Base-by-base conservation (phyloP, 1,284 basidiomycete species). In the Inonotus obliquus region DNA sequence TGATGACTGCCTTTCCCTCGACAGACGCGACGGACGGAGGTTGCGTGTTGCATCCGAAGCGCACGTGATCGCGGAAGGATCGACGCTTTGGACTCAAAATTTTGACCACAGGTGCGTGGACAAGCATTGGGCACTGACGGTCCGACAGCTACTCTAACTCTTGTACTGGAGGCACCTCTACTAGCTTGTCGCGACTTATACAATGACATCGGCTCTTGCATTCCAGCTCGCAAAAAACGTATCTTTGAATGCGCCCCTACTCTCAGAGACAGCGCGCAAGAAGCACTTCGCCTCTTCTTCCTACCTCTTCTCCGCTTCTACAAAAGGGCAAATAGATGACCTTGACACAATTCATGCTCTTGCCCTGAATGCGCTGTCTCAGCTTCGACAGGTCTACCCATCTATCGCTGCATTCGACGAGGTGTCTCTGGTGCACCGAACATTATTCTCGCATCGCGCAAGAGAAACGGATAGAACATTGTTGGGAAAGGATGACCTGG, bases 261-360 rank as follows among this genome's bases (percentile, higher is more conserved):
- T 95, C 32, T 84, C 85, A 27, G 89, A 91, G 66, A 80, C 84
- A 61, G 80, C 82, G 60, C 84, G 84, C 71, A 76, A 84, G 69
- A 82, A 83, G 74, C 71, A 82, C 38, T 75, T 79, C 7, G 80
- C 85, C 69, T 88, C 83, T 10, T 63, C 62, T 45, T 83, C 81
- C 0, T 99, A 98, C 78, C 85, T 99, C 57, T 99, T 98, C 75
- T 86, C 89, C 25, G 82, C 87, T 25, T 79, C 82, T 61, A 89
- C 94, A 62, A 92, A 94, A 13, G 84, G 89, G 64, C 77, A 85
- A 41, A 63, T 60, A 48, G 87, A 96, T 70, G 94, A 96, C 73
- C 79, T 96, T 63, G 91, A 95, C 71, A 86, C 95, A 14, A 85
- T 99, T 52, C 85, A 92, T 69, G 86, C 92, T 0, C 82, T 99